These are phyloP conservation scores for Phaeotremella skinneri DNA, from an alignment of 768 basidiomycete species.

Conservation along the genomic window DNA sequence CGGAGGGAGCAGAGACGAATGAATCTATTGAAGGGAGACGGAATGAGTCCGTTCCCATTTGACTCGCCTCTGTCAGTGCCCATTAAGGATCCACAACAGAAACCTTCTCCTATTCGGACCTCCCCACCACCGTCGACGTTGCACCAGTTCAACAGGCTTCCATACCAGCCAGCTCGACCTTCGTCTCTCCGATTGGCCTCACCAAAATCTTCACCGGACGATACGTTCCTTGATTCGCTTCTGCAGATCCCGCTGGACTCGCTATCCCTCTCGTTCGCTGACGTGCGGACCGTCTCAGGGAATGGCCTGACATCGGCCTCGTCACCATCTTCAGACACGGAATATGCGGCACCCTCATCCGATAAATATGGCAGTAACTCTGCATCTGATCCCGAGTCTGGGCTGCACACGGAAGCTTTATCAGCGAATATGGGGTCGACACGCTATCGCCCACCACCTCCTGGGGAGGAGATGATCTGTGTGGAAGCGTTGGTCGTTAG, in stretches of 20 bases:
- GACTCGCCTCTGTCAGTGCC: not conserved
- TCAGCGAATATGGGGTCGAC: not conserved
- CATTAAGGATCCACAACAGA: not conserved
- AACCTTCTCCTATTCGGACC: not conserved
- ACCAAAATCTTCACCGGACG: constrained; percentile 19
- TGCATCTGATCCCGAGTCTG: constrained; percentile 3
- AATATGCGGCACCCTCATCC: not conserved
- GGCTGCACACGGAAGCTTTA: not conserved
- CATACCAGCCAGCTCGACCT: constrained; percentile 31
- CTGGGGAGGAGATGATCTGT: constrained; percentile 38
- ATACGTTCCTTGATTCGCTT: constrained; percentile 30
- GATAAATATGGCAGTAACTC: constrained; percentile 9
- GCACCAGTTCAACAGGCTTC: not conserved
- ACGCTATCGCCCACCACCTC: not conserved
- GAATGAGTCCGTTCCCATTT: constrained; percentile 23
- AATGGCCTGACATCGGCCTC: not conserved
- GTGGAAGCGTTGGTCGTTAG: constrained; percentile 50
- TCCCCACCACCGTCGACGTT: no score
- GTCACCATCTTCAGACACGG: constrained; percentile 4
- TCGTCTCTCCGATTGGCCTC: constrained; percentile 36
- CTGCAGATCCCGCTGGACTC: constrained; percentile 46
- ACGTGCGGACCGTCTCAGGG: constrained; percentile 30
- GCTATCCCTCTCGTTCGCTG: constrained; percentile 46
- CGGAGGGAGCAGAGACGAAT: constrained; percentile 39
- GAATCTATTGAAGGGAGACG: constrained; percentile 45